Base-by-base conservation (phyloP, 1,139 yeast genomes). In the Hansenula anomala region DNA sequence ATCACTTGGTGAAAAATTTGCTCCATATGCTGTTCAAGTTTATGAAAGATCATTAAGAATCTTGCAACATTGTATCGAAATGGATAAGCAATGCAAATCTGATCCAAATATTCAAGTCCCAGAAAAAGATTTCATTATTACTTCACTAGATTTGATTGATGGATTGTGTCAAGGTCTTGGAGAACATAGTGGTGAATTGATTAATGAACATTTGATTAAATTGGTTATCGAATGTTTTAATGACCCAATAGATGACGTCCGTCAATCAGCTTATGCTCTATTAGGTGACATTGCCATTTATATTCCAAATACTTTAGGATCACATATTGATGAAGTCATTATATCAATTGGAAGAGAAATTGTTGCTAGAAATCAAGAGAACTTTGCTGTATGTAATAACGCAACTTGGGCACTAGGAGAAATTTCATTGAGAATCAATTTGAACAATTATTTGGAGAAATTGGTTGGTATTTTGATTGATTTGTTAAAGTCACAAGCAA, bases 341-440 rank as follows among this genome's bases (percentile, higher is more conserved):
- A 67, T 79, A 23, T 71, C 76, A 39, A 74, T 85, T 45, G 81
- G 89, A 6, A 76, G 80, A 46, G 96, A 86, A 56, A 69, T 84
- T 47, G 66, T 74, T 41, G 32, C 48, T 51, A 59, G 80, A 43
- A 63, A 70, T 34, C 66, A 63, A 53, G 64, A 64, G 40, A 64
- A 87, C 47, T 64, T 71, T 60, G 75, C 92, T 16, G 82, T 86
- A 36, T 75, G 82, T 60, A 87, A 89, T 58, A 92, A 92, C 61
- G 95, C 97, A 1, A 80, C 88, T 36, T 92, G 98, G 98, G 76
- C 96, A 2, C 65, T 86, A 16, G 98, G 98, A 27, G 96, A 92
- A 60, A 77, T 94, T 29, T 69, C 86, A 2, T 68, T 89, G 54
- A 74, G 87, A 47, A 57, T 81, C 4, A 75, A 75, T 33, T 56